Conservation (phyloP, 768 basidiomycete species). For the Agaricus sinodeliciosus region DNA sequence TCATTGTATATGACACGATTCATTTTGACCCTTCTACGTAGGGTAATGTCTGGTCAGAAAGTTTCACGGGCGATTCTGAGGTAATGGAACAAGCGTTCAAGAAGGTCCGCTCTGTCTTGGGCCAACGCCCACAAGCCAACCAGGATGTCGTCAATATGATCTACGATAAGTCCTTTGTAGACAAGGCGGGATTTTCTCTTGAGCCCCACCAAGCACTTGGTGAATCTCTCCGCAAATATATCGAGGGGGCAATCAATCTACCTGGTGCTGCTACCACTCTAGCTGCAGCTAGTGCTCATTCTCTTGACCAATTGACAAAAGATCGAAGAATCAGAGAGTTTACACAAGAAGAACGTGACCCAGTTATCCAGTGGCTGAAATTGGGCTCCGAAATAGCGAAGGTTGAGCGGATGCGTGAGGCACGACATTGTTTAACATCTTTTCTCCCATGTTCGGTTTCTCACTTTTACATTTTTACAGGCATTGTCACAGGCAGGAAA, state of each 20-base stretch:
- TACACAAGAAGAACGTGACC: constrained; percentile 27
- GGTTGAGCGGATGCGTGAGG: constrained; percentile 18
- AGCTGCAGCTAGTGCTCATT: constrained; percentile 11
- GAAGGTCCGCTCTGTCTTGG: background rate
- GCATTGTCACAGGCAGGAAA: constrained; percentile 11
- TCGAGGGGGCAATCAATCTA: constrained; percentile 13
- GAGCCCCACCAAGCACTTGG: constrained; percentile 14
- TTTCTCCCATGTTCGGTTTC: background rate
- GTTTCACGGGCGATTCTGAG: background rate
- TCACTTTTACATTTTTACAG: constrained; percentile 1
- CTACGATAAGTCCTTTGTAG: constrained; percentile 11
- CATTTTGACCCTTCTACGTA: background rate
- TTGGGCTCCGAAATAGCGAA: constrained; percentile 24
- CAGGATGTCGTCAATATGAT: constrained; percentile 6
- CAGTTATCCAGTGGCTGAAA: constrained; percentile 30
- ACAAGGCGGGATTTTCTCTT: constrained; percentile 12
- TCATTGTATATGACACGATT: background rate
- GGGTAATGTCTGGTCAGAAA: constrained; percentile 10
- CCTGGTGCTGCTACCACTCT: constrained; percentile 16
- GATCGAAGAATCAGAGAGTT: constrained; percentile 37
- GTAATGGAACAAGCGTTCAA: background rate
- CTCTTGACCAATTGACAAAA: constrained; percentile 16
- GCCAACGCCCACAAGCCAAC: background rate
- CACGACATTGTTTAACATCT: constrained; percentile 6
- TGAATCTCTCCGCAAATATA: constrained; percentile 13